phyloP scores from a whole-genome alignment of 2,329 filamentous ascomycete species.

The Phialophora chinensis region DNA sequence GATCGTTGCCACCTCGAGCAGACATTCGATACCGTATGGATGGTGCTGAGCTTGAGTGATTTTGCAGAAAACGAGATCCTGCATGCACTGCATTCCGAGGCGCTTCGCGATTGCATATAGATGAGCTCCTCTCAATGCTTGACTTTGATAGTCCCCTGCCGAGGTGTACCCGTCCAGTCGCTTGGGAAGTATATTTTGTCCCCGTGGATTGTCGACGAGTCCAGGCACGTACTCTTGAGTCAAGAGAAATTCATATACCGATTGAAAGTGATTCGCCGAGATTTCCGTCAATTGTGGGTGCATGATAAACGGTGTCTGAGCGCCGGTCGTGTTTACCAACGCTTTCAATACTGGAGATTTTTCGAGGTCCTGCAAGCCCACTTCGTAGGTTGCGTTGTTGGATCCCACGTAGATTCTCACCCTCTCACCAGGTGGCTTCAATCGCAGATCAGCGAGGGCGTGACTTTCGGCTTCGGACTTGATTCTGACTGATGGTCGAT shows the following conservation, averaged over 20 bases:
- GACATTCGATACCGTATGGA: conserved; percentile 25
- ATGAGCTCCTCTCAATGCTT: conserved; percentile 24
- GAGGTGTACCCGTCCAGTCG: conserved; percentile 23
- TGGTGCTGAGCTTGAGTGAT: conserved; percentile 27
- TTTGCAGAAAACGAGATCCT: conserved; percentile 30
- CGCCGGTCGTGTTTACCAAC: conserved; percentile 15
- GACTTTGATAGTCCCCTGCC: conserved; percentile 22
- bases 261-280: conserved; percentile 27
- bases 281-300: conserved; percentile 32
- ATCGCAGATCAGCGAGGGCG: conserved; percentile 2
- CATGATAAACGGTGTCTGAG: conserved; percentile 34
- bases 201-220: conserved; percentile 19
- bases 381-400: conserved; percentile 24
- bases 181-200: conserved; percentile 20
- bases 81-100: conserved; percentile 26
- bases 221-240: conserved; percentile 34
- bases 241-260: conserved; percentile 32
- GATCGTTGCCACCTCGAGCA: conserved; percentile 25
- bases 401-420: conserved; percentile 34
- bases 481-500: conserved; percentile 9
- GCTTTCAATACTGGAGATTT: conserved; percentile 33
- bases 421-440: conserved; percentile 6
- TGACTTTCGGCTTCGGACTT: conserved; percentile 21
- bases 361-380: conserved; percentile 26
- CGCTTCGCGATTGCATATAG: conserved; percentile 32